Base-by-base conservation (phyloP, 1,139 yeast species). In the Blastobotrys elegans region DNA sequence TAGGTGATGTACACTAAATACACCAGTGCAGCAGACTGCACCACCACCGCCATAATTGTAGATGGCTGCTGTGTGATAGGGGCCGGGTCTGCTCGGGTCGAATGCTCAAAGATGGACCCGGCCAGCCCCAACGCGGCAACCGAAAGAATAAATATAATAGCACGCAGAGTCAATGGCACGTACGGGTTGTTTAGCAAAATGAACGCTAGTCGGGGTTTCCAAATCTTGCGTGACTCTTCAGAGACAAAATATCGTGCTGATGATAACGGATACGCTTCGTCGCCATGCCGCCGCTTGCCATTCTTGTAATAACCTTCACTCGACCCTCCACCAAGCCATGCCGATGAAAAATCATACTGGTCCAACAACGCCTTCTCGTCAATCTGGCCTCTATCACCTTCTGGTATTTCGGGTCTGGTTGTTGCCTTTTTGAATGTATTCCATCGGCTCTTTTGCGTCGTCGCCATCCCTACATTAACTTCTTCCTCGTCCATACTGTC, bases 21-120 rank as follows among this genome's bases (percentile, higher is more conserved):
- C 0, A 79, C 77, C 34, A 88, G 69, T 2, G 96, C 96, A 55
- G 81, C 72, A 30, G 89, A 72, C 63, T 89, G 92, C 7, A 90
- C 96, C 43, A 80, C 80, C 2, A 90, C 76, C 1, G 97, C 95
- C 96, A 92, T 88, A 46, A 89, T 80, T 0, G 97, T 87, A 57
- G 95, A 83, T 18, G 97, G 84, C 63, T 87, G 92, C 62, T 88
- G 96, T 2, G 76, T 72, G 13, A 87, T 65, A n/a, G 66, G 61
- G 2, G 69, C 71, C 11, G 76, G 72, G 51, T 70, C 68, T 20
- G 67, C 59, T 24, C 57, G 44, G 51, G 55, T 57, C 2, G 60
- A 54, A 46, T 60, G 52, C 37, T 56, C 53, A 45, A 56, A 53
- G 24, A 57, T 54, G 4, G 66, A 59, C 29, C 59, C 40, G 0